Conservation (phyloP, 2,329 filamentous ascomycete species). For the Ophiostoma ips region DNA sequence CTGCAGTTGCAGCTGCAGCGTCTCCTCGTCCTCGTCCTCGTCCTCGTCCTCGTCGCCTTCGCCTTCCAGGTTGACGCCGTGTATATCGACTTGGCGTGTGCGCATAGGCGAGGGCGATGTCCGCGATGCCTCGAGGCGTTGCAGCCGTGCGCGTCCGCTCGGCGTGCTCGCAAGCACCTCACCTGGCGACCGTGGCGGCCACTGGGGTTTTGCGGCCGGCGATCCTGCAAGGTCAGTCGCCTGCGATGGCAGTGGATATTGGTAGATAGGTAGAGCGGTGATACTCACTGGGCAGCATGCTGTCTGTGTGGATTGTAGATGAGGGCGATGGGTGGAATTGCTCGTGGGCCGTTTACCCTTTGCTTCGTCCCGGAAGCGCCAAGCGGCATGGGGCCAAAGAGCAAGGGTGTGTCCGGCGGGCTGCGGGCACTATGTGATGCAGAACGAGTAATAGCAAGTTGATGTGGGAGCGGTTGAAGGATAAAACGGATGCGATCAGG, state of each 20-base stretch:
- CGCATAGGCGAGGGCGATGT: slow-evolving; percentile 44
- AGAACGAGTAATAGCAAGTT: too few species aligned
- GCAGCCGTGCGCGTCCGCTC: slow-evolving; percentile 61
- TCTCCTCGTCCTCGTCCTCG: slow-evolving; percentile 79
- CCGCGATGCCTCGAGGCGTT: slow-evolving; percentile 47
- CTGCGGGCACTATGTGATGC: too few species aligned
- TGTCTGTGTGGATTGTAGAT: too few species aligned
- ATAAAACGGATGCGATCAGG: too few species aligned
- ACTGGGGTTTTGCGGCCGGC: slow-evolving; percentile 30
- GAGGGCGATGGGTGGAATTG: too few species aligned
- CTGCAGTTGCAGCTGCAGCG: slow-evolving; percentile 68
- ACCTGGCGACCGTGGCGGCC: slow-evolving; percentile 53
- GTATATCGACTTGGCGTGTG: slow-evolving; percentile 16
- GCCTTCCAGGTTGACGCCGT: slow-evolving; percentile 25
- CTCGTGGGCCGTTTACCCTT: too few species aligned
- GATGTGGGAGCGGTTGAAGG: too few species aligned
- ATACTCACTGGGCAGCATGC: slow-evolving; percentile 10
- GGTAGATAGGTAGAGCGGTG: neutral
- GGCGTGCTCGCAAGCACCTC: slow-evolving; percentile 56
- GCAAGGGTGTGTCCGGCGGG: too few species aligned
- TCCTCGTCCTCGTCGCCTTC: slow-evolving; percentile 48
- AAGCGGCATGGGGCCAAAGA: too few species aligned
- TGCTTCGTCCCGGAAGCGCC: too few species aligned
- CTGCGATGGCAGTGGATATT: neutral
- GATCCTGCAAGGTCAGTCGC: slow-evolving; percentile 9